Base-by-base conservation (phyloP, 2,329 filamentous ascomycete species). In the Ophiostoma himal-ulmi region DNA sequence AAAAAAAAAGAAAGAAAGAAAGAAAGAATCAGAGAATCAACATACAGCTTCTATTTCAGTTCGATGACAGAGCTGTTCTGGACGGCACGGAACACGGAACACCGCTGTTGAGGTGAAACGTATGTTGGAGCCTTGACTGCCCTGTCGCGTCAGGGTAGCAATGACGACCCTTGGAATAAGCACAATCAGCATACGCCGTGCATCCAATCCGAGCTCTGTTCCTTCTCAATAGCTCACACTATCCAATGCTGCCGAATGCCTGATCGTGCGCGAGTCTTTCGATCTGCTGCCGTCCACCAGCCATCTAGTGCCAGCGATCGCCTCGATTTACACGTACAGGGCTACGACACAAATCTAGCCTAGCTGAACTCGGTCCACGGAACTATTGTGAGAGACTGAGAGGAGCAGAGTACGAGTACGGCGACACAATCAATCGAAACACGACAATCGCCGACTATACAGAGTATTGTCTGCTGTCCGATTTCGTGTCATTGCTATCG, bases 401-500 rank as follows among this genome's bases (percentile, higher is more conserved):
- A 17, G 5, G 44, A 48, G 20, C 44, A 48, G 44, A 48, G 17
- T 7, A 48, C 17, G 44, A n/a, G 41, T 44, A 44, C 41, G 41
- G 41, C 41, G 14, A 44, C 14, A 17, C 41, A 30, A 30, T 44
- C 6, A 6, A 44, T 44, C 14, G 68, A 52, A 17, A 85, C 86
- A 11, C 20, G n/a, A 57, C 1, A 26, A 57, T 26, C 22, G n/a
- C 65, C 26, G 52, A 57, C 7, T 48, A 7, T 20, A 5, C 2
- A 8, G 17, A 7, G 7, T 8, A 39, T 39, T 39, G 37, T 13
- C 37, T 48, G 44, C 30, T 30, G 30, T 6, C 17, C 44, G 44
- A 48, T 48, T 48, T 20, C 17, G 44, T 48, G 17, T 30, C 30
- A 30, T 20, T 20, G 17, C 17, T 48, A 48, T 48, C 17, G 17